Evolutionary conservation across 2,329 filamentous ascomycete genomes (phyloP).

Genomic region (Apiospora hydei): DNA sequence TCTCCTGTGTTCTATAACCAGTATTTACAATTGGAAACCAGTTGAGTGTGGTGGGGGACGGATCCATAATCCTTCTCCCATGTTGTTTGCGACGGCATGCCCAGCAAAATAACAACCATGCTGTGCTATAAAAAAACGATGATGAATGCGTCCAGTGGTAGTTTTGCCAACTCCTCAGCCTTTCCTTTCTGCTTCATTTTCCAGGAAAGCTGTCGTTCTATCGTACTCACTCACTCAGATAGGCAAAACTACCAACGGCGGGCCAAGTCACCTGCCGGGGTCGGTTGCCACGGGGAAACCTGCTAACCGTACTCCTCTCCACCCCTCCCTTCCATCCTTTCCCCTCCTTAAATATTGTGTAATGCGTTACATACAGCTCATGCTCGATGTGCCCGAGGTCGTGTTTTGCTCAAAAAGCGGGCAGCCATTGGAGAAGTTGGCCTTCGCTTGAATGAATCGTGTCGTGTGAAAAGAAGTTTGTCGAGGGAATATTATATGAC

Average conservation of each 20-base stretch:
- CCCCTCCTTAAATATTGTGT: not conserved
- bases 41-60: not conserved
- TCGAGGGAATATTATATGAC: slow-evolving; percentile 20
- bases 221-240: not conserved
- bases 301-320: slow-evolving; percentile 8
- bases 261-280: not conserved
- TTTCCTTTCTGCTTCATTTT: not conserved
- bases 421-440: not conserved
- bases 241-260: not conserved
- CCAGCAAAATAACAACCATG: not conserved
- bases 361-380: slow-evolving; percentile 5
- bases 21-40: slow-evolving; percentile 17
- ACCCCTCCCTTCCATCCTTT: not conserved
- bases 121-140: slow-evolving; percentile 1
- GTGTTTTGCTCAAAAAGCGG: slow-evolving; percentile 12
- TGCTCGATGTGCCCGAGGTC: slow-evolving; percentile 5
- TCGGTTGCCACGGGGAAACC: not conserved
- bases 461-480: slow-evolving; percentile 20
- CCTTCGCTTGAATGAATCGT: slow-evolving; percentile 19
- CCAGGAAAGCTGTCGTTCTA: slow-evolving; percentile 1
- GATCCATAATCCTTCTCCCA: not conserved
- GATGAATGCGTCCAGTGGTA: slow-evolving; percentile 19
- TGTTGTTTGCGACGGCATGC: slow-evolving; percentile 2
- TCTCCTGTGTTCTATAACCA: slow-evolving; percentile 13
- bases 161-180: slow-evolving; percentile 7